Evolutionary conservation across 1,139 yeast species (phyloP).

Genomic region (Blastobotrys buckinghamii): DNA sequence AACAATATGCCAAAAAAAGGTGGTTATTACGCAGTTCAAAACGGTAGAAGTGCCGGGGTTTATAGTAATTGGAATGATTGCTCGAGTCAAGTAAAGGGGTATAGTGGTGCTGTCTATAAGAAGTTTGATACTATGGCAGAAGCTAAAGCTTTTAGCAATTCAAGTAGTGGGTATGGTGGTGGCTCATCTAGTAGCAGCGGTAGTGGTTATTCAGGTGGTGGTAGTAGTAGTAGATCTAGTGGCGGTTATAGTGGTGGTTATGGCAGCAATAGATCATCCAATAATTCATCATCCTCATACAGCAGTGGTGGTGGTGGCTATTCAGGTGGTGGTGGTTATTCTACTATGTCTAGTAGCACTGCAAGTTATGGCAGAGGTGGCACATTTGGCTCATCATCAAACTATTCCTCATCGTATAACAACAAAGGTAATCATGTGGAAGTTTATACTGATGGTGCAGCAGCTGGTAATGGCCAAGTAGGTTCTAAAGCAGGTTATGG

Average conservation of each 20-base stretch:
- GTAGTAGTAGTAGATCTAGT: neutral
- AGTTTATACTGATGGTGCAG: slow-evolving; percentile 74
- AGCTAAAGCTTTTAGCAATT: slow-evolving; percentile 39
- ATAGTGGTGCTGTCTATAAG: slow-evolving; percentile 48
- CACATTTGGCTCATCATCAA: neutral
- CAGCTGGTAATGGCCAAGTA: slow-evolving; percentile 46
- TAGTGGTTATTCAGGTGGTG: neutral
- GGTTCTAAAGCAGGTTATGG: slow-evolving; percentile 62
- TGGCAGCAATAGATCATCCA: too few species aligned
- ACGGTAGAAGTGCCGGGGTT: slow-evolving; percentile 50
- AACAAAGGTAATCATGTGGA: neutral
- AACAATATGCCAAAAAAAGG: slow-evolving; percentile 8
- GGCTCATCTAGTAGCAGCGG: neutral
- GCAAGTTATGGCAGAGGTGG: neutral
- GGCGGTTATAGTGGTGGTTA: neutral
- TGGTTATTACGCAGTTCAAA: slow-evolving; percentile 53
- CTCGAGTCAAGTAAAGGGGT: slow-evolving; percentile 40
- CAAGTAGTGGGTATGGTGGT: neutral
- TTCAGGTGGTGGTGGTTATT: neutral
- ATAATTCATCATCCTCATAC: too few species aligned
- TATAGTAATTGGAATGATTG: slow-evolving; percentile 43
- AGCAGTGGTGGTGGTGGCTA: too few species aligned
- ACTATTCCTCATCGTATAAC: neutral
- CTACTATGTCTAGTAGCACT: neutral
- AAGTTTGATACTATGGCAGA: slow-evolving; percentile 43